Conservation (phyloP, 2,329 filamentous ascomycete genomes). For the Neofusicoccum parvum region DNA sequence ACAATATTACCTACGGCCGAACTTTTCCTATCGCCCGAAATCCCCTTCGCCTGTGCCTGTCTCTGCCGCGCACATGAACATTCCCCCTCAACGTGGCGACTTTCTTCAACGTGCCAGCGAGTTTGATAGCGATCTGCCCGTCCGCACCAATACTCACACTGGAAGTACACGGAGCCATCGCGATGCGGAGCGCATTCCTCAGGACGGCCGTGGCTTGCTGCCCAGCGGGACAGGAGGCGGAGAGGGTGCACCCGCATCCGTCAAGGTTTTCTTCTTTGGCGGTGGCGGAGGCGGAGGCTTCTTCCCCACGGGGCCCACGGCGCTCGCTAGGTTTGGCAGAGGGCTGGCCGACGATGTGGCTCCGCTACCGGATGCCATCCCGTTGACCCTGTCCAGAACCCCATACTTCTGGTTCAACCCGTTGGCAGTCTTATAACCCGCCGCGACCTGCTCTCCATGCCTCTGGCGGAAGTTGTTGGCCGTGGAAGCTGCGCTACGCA, state of each 20-base stretch:
- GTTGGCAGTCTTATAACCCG: slow-evolving; percentile 61
- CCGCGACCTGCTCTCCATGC: slow-evolving; percentile 68
- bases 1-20: slow-evolving; percentile 17
- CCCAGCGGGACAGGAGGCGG: slow-evolving; percentile 58
- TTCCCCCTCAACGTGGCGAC: neutral
- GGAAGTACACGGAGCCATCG: neutral
- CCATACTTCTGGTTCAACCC: slow-evolving; percentile 65
- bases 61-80: neutral
- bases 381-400: slow-evolving; percentile 52
- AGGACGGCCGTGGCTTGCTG: slow-evolving; percentile 52
- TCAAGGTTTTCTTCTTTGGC: slow-evolving; percentile 52
- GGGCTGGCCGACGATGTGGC: slow-evolving; percentile 25
- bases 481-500: slow-evolving; percentile 60
- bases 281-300: slow-evolving; percentile 62
- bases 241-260: slow-evolving; percentile 42
- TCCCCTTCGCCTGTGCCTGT: neutral
- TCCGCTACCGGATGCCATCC: slow-evolving; percentile 28
- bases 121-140: neutral
- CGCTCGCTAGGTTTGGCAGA: neutral
- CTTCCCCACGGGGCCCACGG: slow-evolving; percentile 43
- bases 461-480: slow-evolving; percentile 70
- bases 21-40: slow-evolving; percentile 5
- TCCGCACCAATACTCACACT: neutral
- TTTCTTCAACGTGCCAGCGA: neutral
- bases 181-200: neutral